Percentiles rank a stretch among this genome's conserved stretches.
Evolutionary conservation across 441 rosid species (phyloP).

Genomic region (Lepidium campestre): DNA sequence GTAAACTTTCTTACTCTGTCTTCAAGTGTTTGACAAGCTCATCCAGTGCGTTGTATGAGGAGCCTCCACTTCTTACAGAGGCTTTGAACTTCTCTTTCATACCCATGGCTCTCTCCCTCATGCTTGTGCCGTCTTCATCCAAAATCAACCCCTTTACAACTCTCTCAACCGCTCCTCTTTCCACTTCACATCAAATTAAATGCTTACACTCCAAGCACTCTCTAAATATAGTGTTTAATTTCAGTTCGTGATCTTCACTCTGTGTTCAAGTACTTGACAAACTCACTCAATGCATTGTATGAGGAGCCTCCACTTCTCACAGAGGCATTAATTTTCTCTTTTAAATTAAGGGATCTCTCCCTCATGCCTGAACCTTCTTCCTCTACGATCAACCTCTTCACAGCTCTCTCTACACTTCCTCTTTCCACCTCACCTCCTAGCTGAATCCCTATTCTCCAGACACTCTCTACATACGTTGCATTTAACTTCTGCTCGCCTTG

Average conservation of each 20-base stretch:
- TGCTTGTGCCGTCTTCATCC: not conserved
- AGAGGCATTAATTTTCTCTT: conserved; percentile 9
- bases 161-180: not conserved
- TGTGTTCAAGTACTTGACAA: conserved; percentile 6
- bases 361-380: conserved; percentile 15
- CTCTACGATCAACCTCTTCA: conserved; percentile 6
- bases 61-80: conserved; percentile 10
- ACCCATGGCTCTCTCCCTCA: not conserved
- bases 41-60: conserved; percentile 3
- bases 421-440: conserved; percentile 1
- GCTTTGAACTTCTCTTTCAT: not conserved
- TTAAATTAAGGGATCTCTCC: not conserved
- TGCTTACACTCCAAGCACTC: conserved; percentile 27
- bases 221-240: conserved; percentile 30
- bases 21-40: conserved; percentile 12
- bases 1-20: not conserved
- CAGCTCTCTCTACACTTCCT: not conserved
- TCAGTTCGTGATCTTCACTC: not conserved
- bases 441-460: conserved; percentile 24
- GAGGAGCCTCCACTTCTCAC: conserved; percentile 15
- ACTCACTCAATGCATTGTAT: conserved; percentile 15
- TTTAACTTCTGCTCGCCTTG: conserved; percentile 34
- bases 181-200: not conserved
- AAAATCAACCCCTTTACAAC: not conserved
- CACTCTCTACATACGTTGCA: conserved; percentile 30